Base-by-base conservation (phyloP, 768 basidiomycete species). In the Hydnomerulius pinastri region DNA sequence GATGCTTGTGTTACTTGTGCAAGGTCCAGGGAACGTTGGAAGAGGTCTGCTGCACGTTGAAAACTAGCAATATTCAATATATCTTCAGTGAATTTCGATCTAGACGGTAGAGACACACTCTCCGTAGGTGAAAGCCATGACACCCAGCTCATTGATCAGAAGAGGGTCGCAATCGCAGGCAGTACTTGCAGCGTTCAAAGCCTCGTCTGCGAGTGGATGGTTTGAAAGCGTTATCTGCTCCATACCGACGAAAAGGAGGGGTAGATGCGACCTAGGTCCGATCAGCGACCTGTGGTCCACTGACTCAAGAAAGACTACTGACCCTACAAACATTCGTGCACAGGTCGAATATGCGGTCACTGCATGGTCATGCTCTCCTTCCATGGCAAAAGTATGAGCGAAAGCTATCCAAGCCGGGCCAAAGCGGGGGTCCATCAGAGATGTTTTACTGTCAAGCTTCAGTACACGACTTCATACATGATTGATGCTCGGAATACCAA, bases 271-370 rank as follows among this genome's bases (percentile, higher is more conserved):
- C n/a, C 95, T 96, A 60, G 18, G 40, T 4, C 25, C n/a, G n/a
- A 46, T 63, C n/a, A 59, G 46, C 39, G 18, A 46, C 33, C 42
- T 5, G 23, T n/a, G 21, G 25, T 27, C 24, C 36, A 41, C 13
- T 6, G 15, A 24, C 13, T 24, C 15, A 23, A 36, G 27, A n/a
- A 43, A 33, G 32, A n/a, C 37, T 10, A 59, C 80, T 44, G 64
- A 94, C 91, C 96, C 97, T 51, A 88, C 90, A 65, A 98, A 98
- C 77, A 98, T 86, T 29, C 96, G 77, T 4, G 93, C 91, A 50
- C 92, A 94, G 0, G 97, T 98, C 20, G 96, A 98, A 69, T 99
- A 99, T 2, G 97, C 96, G 0, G 93, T 98, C 38, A 98, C 92
- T 3, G 97, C 96, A 62, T 98, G 95, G 59, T 98, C 96, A 72